Evolutionary conservation across 2,329 filamentous ascomycete species (phyloP), one percentile per base, ranked within the genome.

Genomic region (Metarhizium brunneum): DNA sequence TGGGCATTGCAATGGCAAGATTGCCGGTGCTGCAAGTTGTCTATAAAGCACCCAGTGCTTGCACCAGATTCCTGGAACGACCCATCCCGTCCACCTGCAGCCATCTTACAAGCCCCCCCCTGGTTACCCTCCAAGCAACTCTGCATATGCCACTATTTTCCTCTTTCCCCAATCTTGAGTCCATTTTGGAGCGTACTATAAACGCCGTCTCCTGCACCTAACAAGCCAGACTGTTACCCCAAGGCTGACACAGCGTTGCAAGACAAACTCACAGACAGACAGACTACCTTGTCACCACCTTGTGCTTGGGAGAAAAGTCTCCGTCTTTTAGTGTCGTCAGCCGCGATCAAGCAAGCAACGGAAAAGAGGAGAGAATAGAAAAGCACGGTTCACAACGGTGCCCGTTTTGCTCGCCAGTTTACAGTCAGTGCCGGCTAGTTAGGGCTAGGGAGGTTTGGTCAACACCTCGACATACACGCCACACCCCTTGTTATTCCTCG

Each of bases 21-120:
- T 7, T 14, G 10, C 20, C 45, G 6, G 20, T 18, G 20, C 3
- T 29, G 18, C 18, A n/a, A 32, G 20, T 50, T 47, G n/a, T 54
- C 47, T 55, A 55, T 55, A 55, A 55, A 55, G 48, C 29, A 55
- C 38, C 29, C 38, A 11, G 48, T 32, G 47, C 53, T 55, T 47
- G 48, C 45, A 47, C 47, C 53, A 47, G 53, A 52, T 47, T 47
- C 40, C 48, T 40, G 40, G 18, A 32, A 47, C 29, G 5, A 50
- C 40, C 20, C 29, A 43, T 35, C 30, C 47, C 18, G 48, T 25
- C 13, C 47, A 50, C 38, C 40, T 47, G 18, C 54, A 52, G 49
- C 42, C 16, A 47, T 47, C 40, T 18, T 25, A 51, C 47, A 47
- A 51, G 20, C n/a, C 45, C 42, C 42, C 20, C 40, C 43, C 43